Evolutionary conservation across 225 moss, liverwort and hornwort species (phyloP), one percentile per base, ranked within the genome.

Genomic region (Sphagnum contortum): DNA sequence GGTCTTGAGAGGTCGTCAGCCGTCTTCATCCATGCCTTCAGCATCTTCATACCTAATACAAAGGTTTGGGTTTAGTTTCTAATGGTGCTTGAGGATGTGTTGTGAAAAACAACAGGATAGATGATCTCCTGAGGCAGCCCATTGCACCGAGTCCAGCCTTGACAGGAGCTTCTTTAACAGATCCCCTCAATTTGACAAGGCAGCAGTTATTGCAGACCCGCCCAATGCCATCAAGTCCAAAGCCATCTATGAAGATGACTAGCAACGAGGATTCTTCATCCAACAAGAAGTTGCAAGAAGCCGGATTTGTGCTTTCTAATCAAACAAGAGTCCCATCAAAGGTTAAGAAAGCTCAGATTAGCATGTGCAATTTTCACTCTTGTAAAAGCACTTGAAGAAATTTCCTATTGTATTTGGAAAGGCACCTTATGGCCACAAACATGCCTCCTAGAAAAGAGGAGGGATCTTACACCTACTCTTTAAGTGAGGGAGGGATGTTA

Each of bases 101-200:
- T 44, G 5, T 44, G 57, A 45, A 12, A 68, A 58, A 58, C 58
- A 68, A 58, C 13, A 13, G 57, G 57, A 68, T 48, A 48, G 9
- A 6, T 14, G 48, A 78, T 66, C 63, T 81, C 56, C 77, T 65
- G 47, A 77, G 68, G 73, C 77, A 80, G 12, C 86, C 86, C 66
- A 66, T 68, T 71, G 70, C 77, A 45, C 75, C 77, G 1, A 29
- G 29, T 8, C 57, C 66, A 62, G 44, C 55, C 51, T 63, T 76
- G 48, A 49, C 49, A 58, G 73, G 65, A 72, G 58, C 44, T 53
- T 66, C 63, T 47, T 62, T 71, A 49, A 75, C 75, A 29, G 29
- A 29, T 57, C 73, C 81, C 71, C 45, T 14, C 52, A 80, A 78
- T 64, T 59, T 55, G 12, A 69, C 80, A 63, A 68, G 47, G 46